Evolutionary conservation across 805 yeast genomes (phyloP).

Genomic region (Candida insectorum): DNA sequence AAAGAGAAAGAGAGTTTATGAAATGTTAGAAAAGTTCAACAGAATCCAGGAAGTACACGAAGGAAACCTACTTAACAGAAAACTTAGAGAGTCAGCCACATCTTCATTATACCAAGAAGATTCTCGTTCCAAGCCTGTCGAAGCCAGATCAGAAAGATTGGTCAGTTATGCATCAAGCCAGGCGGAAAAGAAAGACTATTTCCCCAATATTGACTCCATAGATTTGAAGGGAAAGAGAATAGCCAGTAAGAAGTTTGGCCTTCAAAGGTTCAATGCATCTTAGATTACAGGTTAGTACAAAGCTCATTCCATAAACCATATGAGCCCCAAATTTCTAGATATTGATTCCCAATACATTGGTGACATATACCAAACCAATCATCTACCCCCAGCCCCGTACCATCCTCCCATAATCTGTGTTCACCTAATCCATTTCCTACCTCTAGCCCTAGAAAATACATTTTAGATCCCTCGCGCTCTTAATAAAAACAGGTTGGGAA

Average conservation of each 20-base stretch:
- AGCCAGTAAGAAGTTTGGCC: slow-evolving; percentile 8
- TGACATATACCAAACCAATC: too few relatives aligned
- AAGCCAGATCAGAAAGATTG: slow-evolving; percentile 9
- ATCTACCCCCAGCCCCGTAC: too few relatives aligned
- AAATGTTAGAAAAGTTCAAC: slow-evolving; percentile 38
- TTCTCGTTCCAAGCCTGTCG: slow-evolving; percentile 1
- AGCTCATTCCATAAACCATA: too few relatives aligned
- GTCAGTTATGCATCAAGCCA: slow-evolving; percentile 10
- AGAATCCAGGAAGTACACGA: slow-evolving; percentile 35
- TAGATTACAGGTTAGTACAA: slow-evolving; percentile 2
- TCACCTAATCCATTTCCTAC: too few relatives aligned
- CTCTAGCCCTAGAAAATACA: too few relatives aligned
- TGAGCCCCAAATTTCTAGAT: too few relatives aligned
- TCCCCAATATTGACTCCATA: slow-evolving; percentile 6
- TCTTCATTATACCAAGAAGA: slow-evolving; percentile 11
- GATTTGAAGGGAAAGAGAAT: slow-evolving; percentile 6
- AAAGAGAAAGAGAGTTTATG: slow-evolving; percentile 36
- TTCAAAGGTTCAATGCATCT: slow-evolving; percentile 8
- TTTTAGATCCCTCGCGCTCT: too few relatives aligned
- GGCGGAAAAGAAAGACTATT: slow-evolving; percentile 12
- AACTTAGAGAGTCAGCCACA: slow-evolving; percentile 11
- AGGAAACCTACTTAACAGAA: slow-evolving; percentile 8
- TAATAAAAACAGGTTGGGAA: slow-evolving; percentile 5
- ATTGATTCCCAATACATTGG: too few relatives aligned
- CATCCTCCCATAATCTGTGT: too few relatives aligned